phyloP scores from a whole-genome alignment of 2,329 filamentous ascomycete genomes.

The Calonectria crousiana region DNA sequence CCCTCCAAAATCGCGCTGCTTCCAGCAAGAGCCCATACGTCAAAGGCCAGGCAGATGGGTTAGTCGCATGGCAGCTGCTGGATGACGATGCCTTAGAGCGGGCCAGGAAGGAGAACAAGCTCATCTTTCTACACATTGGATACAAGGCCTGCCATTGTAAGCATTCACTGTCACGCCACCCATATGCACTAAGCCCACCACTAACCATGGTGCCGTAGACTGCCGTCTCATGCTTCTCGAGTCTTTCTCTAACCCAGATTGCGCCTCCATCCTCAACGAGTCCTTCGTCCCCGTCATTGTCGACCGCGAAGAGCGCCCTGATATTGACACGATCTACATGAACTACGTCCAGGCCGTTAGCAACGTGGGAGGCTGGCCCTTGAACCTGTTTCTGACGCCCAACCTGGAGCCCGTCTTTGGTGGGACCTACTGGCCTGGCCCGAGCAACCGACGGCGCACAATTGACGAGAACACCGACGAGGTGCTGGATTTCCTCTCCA shows the following conservation, averaged over 20 bases:
- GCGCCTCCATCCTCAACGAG: conserved; percentile 85
- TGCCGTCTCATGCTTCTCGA: conserved; percentile 94
- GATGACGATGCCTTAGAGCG: conserved; percentile 80
- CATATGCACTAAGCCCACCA: not conserved
- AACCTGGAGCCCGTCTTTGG: conserved; percentile 95
- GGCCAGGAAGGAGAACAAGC: conserved; percentile 84
- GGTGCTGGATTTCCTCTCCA: conserved; percentile 83
- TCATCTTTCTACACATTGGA: conserved; percentile 94
- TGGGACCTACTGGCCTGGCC: conserved; percentile 94
- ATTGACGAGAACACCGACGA: conserved; percentile 61
- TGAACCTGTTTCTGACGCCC: conserved; percentile 97
- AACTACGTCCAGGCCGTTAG: conserved; percentile 97
- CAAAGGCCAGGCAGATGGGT: conserved; percentile 81
- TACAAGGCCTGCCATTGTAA: conserved; percentile 96
- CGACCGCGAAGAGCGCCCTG: conserved; percentile 92
- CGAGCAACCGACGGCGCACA: conserved; percentile 64
- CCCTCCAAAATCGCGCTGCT: conserved; percentile 50
- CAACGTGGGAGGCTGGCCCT: conserved; percentile 90
- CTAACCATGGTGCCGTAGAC: conserved; percentile 61
- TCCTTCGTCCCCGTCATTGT: conserved; percentile 93
- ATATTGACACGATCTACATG: conserved; percentile 97
- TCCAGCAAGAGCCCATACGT: conserved; percentile 67
- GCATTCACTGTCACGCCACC: conserved; percentile 49
- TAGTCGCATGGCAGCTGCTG: conserved; percentile 93
- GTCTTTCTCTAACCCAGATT: conserved; percentile 85